phyloP scores from a whole-genome alignment of 2,329 filamentous ascomycete species.

The Fusarium sp. region DNA sequence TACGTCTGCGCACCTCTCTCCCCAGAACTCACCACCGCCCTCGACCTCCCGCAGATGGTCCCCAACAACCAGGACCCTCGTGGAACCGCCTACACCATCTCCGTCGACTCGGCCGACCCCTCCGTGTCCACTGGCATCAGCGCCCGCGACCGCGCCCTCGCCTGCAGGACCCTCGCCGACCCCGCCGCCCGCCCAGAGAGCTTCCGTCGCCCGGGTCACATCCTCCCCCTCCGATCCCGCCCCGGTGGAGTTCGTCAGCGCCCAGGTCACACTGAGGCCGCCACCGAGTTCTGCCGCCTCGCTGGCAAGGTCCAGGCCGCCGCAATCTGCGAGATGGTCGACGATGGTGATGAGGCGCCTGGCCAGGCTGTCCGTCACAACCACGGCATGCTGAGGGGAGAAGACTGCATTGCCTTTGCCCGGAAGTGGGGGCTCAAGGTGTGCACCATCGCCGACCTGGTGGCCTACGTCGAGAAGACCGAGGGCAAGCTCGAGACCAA shows the following conservation, averaged over 20 bases:
- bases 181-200: slow-evolving; percentile 64
- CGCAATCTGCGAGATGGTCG: slow-evolving; percentile 92
- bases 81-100: slow-evolving; percentile 91
- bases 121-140: slow-evolving; percentile 89
- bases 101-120: slow-evolving; percentile 80
- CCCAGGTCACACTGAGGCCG: slow-evolving; percentile 92
- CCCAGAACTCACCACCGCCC: slow-evolving; percentile 72
- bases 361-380: slow-evolving; percentile 73
- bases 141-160: slow-evolving; percentile 86
- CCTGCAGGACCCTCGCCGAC: slow-evolving; percentile 81
- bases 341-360: slow-evolving; percentile 79
- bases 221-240: slow-evolving; percentile 84
- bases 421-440: slow-evolving; percentile 89
- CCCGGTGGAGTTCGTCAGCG: slow-evolving; percentile 84
- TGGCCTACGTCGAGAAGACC: slow-evolving; percentile 79
- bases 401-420: slow-evolving; percentile 89
- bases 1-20: slow-evolving; percentile 90
- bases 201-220: slow-evolving; percentile 88
- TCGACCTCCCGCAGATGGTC: slow-evolving; percentile 93
- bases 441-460: slow-evolving; percentile 93
- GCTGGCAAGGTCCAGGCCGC: slow-evolving; percentile 81
- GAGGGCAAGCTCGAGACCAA: slow-evolving; percentile 69
- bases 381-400: slow-evolving; percentile 91
- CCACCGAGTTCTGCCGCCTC: slow-evolving; percentile 87
- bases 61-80: slow-evolving; percentile 79